Evolutionary conservation across 2,329 filamentous ascomycete species (phyloP).

Genomic region (Graphiopsis chlorocephala): DNA sequence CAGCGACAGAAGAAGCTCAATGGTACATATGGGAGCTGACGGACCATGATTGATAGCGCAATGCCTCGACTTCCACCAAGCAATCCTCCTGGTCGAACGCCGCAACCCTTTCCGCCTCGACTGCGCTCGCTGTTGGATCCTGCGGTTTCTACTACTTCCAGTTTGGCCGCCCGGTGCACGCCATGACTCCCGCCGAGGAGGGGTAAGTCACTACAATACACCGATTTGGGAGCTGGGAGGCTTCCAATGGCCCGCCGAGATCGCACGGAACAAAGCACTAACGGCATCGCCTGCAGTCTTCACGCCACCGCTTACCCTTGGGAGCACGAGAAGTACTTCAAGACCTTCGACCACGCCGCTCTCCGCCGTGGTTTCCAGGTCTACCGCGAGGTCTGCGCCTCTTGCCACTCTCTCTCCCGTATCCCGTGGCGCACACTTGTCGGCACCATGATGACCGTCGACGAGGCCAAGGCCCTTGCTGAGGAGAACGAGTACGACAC

Average conservation of each 20-base stretch:
- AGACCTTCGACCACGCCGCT: constrained; percentile 96
- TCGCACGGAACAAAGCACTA: constrained; percentile 16
- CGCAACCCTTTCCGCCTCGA: constrained; percentile 81
- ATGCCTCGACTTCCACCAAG: constrained; percentile 67
- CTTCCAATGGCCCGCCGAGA: constrained; percentile 1
- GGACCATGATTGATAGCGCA: constrained; percentile 42
- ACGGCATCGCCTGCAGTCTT: constrained; percentile 58
- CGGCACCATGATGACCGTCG: constrained; percentile 87
- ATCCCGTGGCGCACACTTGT: constrained; percentile 92
- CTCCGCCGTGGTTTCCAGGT: constrained; percentile 99
- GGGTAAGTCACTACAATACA: constrained; percentile 66
- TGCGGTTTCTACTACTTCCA: constrained; percentile 97
- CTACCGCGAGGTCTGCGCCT: constrained; percentile 96
- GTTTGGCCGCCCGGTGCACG: constrained; percentile 83
- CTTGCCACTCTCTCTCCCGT: constrained; percentile 94
- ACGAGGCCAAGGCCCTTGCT: constrained; percentile 95
- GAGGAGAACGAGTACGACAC: constrained; percentile 98
- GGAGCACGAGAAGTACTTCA: constrained; percentile 87
- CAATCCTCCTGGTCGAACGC: constrained; percentile 79
- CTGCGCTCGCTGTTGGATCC: constrained; percentile 80
- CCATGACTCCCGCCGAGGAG: constrained; percentile 92
- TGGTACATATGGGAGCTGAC: constrained; percentile 23
- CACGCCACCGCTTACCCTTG: constrained; percentile 91
- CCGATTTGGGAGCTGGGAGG: not conserved
- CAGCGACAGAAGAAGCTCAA: constrained; percentile 4